Base-by-base conservation (phyloP, 108 stramenopile species). In the Cyclotella choctawhatcheeana region DNA sequence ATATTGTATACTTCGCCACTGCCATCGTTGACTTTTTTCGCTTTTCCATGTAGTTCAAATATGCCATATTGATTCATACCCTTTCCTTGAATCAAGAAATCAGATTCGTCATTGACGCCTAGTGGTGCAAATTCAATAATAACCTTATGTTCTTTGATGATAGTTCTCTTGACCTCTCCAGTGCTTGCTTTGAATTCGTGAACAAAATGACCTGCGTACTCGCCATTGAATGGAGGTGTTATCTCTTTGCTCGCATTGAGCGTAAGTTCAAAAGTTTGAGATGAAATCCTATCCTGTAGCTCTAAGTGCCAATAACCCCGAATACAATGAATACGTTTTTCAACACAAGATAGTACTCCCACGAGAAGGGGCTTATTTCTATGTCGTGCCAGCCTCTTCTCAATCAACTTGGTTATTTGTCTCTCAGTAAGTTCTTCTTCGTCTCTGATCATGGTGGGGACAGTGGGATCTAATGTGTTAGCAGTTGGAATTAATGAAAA, bases 211-310 rank as follows among this genome's bases (percentile, higher is more conserved):
- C 55, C 55, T 31, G 14, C 14, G 55, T 31, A 56, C 30, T 56
- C 55, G 12, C 55, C 55, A 56, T 31, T 56, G 14, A 30, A 27
- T 10, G 51, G 20, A n/a, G n/a, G n/a, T 6, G 37, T 40, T 29
- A 30, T 1, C 3, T 4, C 29, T 18, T 30, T 30, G 29, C 20
- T 30, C 16, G 27, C n/a, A 14, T 48, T n/a, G 4, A 4, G 4
- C 4, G 47, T 56, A 30, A 56, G 55, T 31, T 56, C 55, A 30
- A 56, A 56, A n/a, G 55, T 56, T 30, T 56, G 55, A n/a, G 55
- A 56, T 27, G 27, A 8, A 1, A 31, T 31, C 1, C 30, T 12
- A 29, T 2, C 13, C 12, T 56, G 55, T 0, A 16, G 12, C 31
- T 29, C 29, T 31, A 56, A 56, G 29, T 56, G 29, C 55, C 55